Percentiles rank a stretch among this genome's conserved stretches.
Conservation (phyloP, 441 rosid genomes). For the Metrosideros polymorpha region DNA sequence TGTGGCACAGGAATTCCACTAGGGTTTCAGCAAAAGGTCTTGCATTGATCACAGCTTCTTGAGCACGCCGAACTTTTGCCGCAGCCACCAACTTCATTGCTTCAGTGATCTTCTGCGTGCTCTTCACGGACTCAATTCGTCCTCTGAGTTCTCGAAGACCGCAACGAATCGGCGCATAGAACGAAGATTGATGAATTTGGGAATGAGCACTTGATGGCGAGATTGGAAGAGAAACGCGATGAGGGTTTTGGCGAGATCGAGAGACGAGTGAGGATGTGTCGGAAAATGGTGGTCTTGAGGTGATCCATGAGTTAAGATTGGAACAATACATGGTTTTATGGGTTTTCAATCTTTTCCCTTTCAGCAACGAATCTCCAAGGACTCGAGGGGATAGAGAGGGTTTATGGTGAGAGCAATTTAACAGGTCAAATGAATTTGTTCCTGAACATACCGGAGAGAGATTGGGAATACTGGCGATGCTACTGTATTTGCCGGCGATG, state of each 20-base stretch:
- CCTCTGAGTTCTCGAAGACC: constrained; percentile 71
- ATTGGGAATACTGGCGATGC: neutral
- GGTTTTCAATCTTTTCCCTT: neutral
- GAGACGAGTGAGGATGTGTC: constrained; percentile 49
- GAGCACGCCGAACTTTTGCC: constrained; percentile 90
- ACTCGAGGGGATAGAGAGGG: neutral
- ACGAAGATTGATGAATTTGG: constrained; percentile 22
- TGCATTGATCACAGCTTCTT: constrained; percentile 85
- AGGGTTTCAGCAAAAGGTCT: constrained; percentile 88
- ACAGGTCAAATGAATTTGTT: neutral
- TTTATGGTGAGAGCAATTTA: neutral
- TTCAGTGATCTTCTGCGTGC: constrained; percentile 93
- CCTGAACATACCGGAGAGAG: neutral
- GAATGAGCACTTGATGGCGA: constrained; percentile 40
- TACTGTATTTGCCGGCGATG: neutral
- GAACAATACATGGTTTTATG: constrained; percentile 43
- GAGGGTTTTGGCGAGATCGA: constrained; percentile 15
- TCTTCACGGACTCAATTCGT: constrained; percentile 72
- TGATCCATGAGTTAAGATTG: constrained; percentile 50
- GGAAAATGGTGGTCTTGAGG: constrained; percentile 58
- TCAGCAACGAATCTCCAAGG: neutral
- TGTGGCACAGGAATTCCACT: constrained; percentile 77
- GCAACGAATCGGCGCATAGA: constrained; percentile 32
- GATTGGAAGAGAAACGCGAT: constrained; percentile 26
- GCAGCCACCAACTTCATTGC: constrained; percentile 98